Evolutionary conservation across 192 early-diverging fungal genomes (phyloP).

Genomic region (Rhizophagus sp.): DNA sequence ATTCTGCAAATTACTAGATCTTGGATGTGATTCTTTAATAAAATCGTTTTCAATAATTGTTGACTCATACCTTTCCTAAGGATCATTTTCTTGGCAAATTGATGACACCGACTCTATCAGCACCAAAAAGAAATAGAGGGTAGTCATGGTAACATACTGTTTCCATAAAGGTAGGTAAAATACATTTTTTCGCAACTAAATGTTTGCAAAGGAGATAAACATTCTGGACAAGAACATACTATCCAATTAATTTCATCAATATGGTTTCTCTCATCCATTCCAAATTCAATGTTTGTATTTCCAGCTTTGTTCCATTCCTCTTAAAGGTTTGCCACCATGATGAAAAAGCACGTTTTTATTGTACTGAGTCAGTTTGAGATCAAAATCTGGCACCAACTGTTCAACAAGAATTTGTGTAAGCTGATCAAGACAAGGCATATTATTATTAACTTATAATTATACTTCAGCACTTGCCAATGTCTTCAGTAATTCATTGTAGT

Average conservation of each 20-base stretch:
- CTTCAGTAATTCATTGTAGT: neutral
- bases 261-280: neutral
- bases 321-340: neutral
- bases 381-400: neutral
- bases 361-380: neutral
- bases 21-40: neutral
- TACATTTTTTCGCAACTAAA: neutral
- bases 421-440: neutral
- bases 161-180: neutral
- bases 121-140: neutral
- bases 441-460: constrained; percentile 15
- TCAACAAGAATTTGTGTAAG: neutral
- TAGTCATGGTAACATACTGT: neutral
- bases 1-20: constrained; percentile 2
- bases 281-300: neutral
- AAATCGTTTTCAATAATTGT: neutral
- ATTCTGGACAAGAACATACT: neutral
- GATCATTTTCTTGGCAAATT: constrained; percentile 15
- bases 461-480: constrained; percentile 5
- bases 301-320: too few relatives aligned
- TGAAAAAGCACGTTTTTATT: neutral
- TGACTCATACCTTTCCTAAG: neutral
- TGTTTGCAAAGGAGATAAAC: neutral
- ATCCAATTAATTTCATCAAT: neutral
- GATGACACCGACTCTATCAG: neutral